Evolutionary conservation across 331 rosid genomes (phyloP).

Genomic region (Malus hybrid): DNA sequence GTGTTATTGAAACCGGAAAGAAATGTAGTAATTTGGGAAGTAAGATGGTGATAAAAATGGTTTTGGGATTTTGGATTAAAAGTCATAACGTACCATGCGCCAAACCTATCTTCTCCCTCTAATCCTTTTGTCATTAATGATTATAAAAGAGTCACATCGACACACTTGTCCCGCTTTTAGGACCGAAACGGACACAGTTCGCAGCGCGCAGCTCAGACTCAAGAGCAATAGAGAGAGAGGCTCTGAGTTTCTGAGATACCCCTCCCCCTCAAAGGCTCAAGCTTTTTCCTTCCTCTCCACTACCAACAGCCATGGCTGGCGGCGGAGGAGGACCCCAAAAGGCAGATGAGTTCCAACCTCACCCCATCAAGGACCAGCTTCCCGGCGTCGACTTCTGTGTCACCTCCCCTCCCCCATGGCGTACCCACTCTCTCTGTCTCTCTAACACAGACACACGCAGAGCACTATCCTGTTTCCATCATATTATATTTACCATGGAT

Average conservation of each 20-base stretch:
- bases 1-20: background rate
- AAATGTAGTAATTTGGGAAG: background rate
- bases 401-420: constrained; percentile 71
- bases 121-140: background rate
- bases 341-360: constrained; percentile 57
- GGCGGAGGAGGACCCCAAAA: constrained; percentile 31
- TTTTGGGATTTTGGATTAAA: background rate
- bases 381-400: constrained; percentile 73
- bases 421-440: constrained; percentile 23
- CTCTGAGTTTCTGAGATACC: background rate
- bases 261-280: background rate
- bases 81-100: background rate
- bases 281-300: background rate
- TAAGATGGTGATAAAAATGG: background rate
- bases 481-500: background rate
- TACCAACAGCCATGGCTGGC: constrained; percentile 20
- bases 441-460: background rate
- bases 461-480: background rate
- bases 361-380: constrained; percentile 77
- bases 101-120: background rate
- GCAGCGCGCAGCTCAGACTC: background rate
- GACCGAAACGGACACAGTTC: background rate
- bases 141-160: background rate
- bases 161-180: background rate
- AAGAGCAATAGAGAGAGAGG: background rate